These are phyloP conservation scores for Iodosphaeria phyllophila DNA, from an alignment of 2,329 filamentous ascomycete genomes.

Conservation along the genomic window DNA sequence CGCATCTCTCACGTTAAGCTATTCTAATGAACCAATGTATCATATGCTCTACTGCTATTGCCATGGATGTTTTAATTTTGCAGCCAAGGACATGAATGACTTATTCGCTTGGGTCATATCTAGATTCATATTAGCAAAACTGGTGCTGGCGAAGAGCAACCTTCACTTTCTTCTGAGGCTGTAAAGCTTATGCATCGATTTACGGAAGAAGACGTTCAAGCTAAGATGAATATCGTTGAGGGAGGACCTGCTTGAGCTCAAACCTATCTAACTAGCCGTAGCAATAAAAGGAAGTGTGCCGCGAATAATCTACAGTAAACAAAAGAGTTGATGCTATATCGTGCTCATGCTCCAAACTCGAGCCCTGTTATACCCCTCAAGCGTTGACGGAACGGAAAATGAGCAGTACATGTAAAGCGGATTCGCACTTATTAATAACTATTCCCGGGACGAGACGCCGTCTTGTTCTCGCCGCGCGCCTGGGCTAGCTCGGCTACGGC, in stretches of 20 bases:
- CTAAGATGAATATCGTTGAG: conserved; percentile 44
- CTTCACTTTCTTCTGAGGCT: conserved; percentile 35
- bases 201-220: conserved; percentile 43
- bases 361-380: no score
- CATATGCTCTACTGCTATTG: neutral
- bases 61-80: neutral
- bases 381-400: no score
- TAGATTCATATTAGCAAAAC: conserved; percentile 46
- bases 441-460: no score
- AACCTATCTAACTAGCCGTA: neutral
- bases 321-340: no score
- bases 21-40: neutral
- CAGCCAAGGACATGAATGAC: no score
- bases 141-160: conserved; percentile 27
- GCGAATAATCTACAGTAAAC: no score
- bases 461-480: no score
- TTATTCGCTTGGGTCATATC: conserved; percentile 1
- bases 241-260: conserved; percentile 8
- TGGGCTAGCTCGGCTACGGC: no score
- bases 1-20: neutral
- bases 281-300: no score
- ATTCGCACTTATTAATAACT: no score
- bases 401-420: no score
- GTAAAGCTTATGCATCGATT: conserved; percentile 67
- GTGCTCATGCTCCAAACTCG: no score